Base-by-base conservation (phyloP, 805 yeast genomes). In the Pichia paraexigua region DNA sequence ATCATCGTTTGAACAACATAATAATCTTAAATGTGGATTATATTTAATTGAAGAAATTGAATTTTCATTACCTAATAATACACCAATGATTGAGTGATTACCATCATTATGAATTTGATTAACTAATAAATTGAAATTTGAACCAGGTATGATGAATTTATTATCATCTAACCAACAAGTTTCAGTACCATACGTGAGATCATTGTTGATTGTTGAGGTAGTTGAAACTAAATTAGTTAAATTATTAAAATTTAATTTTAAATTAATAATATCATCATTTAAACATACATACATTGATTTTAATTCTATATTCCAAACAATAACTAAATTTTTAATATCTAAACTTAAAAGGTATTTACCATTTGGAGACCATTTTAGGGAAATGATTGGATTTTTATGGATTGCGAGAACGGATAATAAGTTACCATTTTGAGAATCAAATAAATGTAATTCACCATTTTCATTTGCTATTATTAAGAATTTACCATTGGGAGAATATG, bases 1-100 rank as follows among this genome's bases (percentile, higher is more conserved):
- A 63, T 91, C 97, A 62, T 87, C 95, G 1, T 95, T 82, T 10
- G 87, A 82, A 2, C 91, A 80, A 4, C 89, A 81, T 41, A 91
- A 69, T 30, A 84, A 64, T 57, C 79, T 79, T 17, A 74, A 70
- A 2, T 65, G 63, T 6, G 62, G 54, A 59, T 83, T 81, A 62
- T 84, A 87, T 30, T 70, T 63, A 5, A 90, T 69, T 6, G 68
- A 67, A 17, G 86, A 74, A 9, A 87, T 75, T 1, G 80, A 71
- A 45, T 78, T 77, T 11, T 75, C 70, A 63, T 89, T 96, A 1
- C 96, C 96, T 12, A 73, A 55, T 46, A 83, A 67, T 27, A 71
- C 66, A 6, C 85, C 81, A 1, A 77, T 54, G 1, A 85, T 80
- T 46, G 62, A 63, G 43, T 69, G 64, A 30, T 75, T 76, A 12